Evolutionary conservation across 2,329 filamentous ascomycete species (phyloP).

Genomic region (Aspergillus sergii): DNA sequence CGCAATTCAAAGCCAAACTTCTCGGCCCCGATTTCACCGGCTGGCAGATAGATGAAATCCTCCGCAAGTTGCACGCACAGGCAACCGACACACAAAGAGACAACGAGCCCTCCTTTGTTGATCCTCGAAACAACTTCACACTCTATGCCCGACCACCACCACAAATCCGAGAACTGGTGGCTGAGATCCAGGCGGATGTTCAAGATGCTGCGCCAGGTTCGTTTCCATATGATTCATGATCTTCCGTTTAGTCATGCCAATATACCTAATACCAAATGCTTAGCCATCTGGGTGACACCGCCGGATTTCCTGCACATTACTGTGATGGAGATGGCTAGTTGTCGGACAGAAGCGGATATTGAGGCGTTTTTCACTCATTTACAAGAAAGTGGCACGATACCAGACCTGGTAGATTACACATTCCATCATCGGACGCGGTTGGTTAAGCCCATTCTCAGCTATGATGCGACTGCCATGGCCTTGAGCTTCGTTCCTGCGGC

Average conservation of each 20-base stretch:
- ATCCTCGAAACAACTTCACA: conserved; percentile 79
- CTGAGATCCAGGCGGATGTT: conserved; percentile 68
- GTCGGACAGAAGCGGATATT: conserved; percentile 70
- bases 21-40: conserved; percentile 68
- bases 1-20: conserved; percentile 73
- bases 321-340: conserved; percentile 80
- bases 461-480: conserved; percentile 82
- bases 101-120: conserved; percentile 69
- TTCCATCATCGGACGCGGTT: conserved; percentile 70
- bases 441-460: conserved; percentile 80
- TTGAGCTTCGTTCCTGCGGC: conserved; percentile 83
- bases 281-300: conserved; percentile 87
- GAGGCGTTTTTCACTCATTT: conserved; percentile 62
- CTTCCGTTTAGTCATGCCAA: background rate
- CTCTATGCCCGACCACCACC: conserved; percentile 85
- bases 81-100: conserved; percentile 44
- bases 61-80: conserved; percentile 65
- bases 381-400: conserved; percentile 52
- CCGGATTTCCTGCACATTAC: conserved; percentile 79
- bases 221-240: conserved; percentile 32
- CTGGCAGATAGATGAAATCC: conserved; percentile 74
- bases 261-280: background rate
- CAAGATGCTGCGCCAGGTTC: conserved; percentile 68
- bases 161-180: conserved; percentile 68
- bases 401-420: conserved; percentile 67